These are phyloP conservation scores for Metschnikowia corniflorae DNA, from an alignment of 805 yeast genomes.

Conservation along the genomic window DNA sequence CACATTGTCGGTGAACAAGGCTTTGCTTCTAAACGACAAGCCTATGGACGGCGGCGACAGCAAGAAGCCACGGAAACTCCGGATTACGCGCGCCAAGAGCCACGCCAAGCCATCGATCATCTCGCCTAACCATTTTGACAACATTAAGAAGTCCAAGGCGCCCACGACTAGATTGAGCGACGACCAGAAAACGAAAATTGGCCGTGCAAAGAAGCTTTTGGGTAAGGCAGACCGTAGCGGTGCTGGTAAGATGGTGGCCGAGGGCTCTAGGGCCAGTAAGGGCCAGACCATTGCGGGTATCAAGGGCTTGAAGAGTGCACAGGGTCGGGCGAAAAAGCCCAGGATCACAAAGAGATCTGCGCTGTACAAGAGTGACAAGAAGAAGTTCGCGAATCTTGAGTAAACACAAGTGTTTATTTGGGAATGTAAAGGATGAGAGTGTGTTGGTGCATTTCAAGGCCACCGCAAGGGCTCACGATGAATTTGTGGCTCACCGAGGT, in stretches of 20 bases:
- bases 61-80: constrained; percentile 54
- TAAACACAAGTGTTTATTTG: too few species aligned
- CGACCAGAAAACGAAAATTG: constrained; percentile 69
- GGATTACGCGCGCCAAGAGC: constrained; percentile 61
- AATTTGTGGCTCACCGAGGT: too few species aligned
- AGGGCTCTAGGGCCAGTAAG: constrained; percentile 76
- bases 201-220: constrained; percentile 71
- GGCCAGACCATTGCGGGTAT: constrained; percentile 60
- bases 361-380: constrained; percentile 44
- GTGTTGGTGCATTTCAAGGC: too few species aligned
- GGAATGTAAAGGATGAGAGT: too few species aligned
- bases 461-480: too few species aligned
- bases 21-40: constrained; percentile 72
- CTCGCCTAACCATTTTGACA: constrained; percentile 43
- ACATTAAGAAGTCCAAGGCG: constrained; percentile 25
- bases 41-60: constrained; percentile 32
- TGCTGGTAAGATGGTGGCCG: constrained; percentile 57
- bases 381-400: constrained; percentile 18
- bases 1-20: constrained; percentile 69
- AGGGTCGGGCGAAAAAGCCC: constrained; percentile 49
- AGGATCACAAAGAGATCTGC: constrained; percentile 54
- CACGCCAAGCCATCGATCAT: constrained; percentile 38
- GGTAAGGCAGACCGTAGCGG: constrained; percentile 79
- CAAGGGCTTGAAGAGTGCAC: constrained; percentile 49
- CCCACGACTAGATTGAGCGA: constrained; percentile 45